Percentiles rank a stretch among this genome's conserved stretches.
Evolutionary conservation across 768 basidiomycete genomes (phyloP).

Genomic region (Phanerochaete sordida): DNA sequence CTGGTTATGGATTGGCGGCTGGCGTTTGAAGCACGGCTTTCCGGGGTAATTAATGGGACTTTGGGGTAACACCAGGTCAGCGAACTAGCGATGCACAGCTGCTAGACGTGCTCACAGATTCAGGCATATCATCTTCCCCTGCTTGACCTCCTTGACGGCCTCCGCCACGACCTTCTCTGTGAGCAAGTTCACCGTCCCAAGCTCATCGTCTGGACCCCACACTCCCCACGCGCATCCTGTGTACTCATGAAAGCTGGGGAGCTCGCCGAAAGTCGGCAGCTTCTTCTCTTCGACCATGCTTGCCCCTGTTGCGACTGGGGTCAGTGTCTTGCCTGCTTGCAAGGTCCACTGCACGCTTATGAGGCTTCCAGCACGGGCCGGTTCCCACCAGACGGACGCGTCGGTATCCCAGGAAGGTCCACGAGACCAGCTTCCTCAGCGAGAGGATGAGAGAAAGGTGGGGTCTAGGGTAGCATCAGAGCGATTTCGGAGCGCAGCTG

Average conservation of each 20-base stretch:
- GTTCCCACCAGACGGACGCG: background rate
- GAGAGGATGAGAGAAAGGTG: background rate
- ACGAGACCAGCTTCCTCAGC: background rate
- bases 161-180: slow-evolving; percentile 59
- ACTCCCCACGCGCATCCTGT: slow-evolving; percentile 66
- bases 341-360: background rate
- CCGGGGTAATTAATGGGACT: slow-evolving; percentile 70
- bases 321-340: background rate
- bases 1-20: slow-evolving; percentile 48
- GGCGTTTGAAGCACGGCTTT: slow-evolving; percentile 60
- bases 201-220: slow-evolving; percentile 62
- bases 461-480: background rate
- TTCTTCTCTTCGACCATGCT: slow-evolving; percentile 19
- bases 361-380: background rate
- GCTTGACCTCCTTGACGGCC: slow-evolving; percentile 56
- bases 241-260: slow-evolving; percentile 38
- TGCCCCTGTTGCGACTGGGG: background rate
- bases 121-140: slow-evolving; percentile 47
- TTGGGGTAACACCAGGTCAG: background rate
- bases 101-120: slow-evolving; percentile 47
- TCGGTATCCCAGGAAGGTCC: background rate
- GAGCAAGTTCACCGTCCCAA: slow-evolving; percentile 65
- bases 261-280: slow-evolving; percentile 45
- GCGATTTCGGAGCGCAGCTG: no score
- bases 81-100: background rate